Evolutionary conservation across 1,139 yeast species (phyloP).

Genomic region (Chernovozyma aurita): DNA sequence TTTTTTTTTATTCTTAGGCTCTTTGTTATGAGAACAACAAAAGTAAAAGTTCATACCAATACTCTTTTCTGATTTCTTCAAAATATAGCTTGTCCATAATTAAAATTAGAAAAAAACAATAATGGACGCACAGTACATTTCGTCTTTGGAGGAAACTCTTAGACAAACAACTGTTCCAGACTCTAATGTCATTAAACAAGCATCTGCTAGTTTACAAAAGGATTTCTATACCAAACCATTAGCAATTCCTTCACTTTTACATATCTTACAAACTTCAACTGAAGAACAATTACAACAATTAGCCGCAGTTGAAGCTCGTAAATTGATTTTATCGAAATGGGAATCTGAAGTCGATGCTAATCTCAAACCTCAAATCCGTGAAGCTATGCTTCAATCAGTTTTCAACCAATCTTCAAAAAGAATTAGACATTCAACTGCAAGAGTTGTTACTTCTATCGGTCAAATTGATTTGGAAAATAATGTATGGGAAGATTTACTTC

Average conservation of each 20-base stretch:
- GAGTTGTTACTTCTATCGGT: conserved; percentile 86
- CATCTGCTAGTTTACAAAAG: conserved; percentile 68
- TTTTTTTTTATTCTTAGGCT: not conserved
- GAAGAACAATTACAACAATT: conserved; percentile 69
- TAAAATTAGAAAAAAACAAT: too few relatives aligned
- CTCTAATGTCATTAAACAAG: conserved; percentile 74
- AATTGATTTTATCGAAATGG: conserved; percentile 76
- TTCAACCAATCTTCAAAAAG: conserved; percentile 59
- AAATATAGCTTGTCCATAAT: too few relatives aligned
- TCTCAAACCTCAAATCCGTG: conserved; percentile 58
- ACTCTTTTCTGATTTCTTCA: too few relatives aligned
- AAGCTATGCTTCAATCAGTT: conserved; percentile 63
- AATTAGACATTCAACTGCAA: conserved; percentile 84
- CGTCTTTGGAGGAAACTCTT: conserved; percentile 74
- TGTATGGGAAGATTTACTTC: conserved; percentile 77
- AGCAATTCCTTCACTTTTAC: conserved; percentile 79
- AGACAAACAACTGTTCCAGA: conserved; percentile 73
- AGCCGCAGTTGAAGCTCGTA: conserved; percentile 94
- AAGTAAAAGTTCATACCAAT: too few relatives aligned
- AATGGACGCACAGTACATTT: conserved; percentile 68
- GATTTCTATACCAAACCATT: conserved; percentile 70
- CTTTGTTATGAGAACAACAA: too few relatives aligned
- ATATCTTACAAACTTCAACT: conserved; percentile 65
- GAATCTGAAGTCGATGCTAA: conserved; percentile 43
- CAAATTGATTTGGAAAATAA: conserved; percentile 61